These are phyloP conservation scores for Alternaria brassicae DNA, from an alignment of 2,329 filamentous ascomycete genomes.

Conservation along the genomic window DNA sequence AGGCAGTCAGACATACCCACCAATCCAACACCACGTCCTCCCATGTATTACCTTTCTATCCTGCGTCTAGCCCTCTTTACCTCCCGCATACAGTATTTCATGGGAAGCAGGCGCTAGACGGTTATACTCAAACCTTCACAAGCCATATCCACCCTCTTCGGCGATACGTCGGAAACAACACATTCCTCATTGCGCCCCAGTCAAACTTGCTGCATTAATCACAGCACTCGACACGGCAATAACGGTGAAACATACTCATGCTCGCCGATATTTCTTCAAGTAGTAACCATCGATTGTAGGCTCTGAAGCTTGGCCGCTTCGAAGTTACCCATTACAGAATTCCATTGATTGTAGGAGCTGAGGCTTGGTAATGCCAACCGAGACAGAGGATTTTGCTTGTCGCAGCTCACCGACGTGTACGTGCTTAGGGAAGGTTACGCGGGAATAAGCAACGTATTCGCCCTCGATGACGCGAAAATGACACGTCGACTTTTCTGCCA, in stretches of 20 bases:
- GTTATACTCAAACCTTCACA: slow-evolving; percentile 15
- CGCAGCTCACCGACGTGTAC: not conserved
- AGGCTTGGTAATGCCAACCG: slow-evolving; percentile 9
- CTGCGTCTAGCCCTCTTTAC: not conserved
- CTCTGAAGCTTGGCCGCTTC: slow-evolving; percentile 10
- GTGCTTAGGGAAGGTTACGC: not conserved
- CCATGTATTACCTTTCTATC: not conserved
- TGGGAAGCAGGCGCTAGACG: slow-evolving; percentile 19
- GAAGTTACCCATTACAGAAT: slow-evolving; percentile 5
- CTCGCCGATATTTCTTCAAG: slow-evolving; percentile 4
- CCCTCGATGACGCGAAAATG: not conserved
- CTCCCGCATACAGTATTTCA: slow-evolving; percentile 17
- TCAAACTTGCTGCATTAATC: not conserved
- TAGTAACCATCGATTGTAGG: slow-evolving; percentile 15
- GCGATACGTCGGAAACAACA: slow-evolving; percentile 10
- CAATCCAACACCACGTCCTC: slow-evolving; percentile 20
- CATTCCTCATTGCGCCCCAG: not conserved
- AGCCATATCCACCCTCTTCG: not conserved
- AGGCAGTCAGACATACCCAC: slow-evolving; percentile 13
- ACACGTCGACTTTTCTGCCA: not conserved
- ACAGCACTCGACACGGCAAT: not conserved
- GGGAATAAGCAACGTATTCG: slow-evolving; percentile 3
- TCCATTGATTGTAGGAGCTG: slow-evolving; percentile 7
- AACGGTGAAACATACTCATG: slow-evolving; percentile 1
- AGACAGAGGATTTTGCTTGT: not conserved